A percentile compares a stretch with the other conserved stretches of the same genome.
phyloP scores from a whole-genome alignment of 257 asterid genomes.

The Solanum tarijense region DNA sequence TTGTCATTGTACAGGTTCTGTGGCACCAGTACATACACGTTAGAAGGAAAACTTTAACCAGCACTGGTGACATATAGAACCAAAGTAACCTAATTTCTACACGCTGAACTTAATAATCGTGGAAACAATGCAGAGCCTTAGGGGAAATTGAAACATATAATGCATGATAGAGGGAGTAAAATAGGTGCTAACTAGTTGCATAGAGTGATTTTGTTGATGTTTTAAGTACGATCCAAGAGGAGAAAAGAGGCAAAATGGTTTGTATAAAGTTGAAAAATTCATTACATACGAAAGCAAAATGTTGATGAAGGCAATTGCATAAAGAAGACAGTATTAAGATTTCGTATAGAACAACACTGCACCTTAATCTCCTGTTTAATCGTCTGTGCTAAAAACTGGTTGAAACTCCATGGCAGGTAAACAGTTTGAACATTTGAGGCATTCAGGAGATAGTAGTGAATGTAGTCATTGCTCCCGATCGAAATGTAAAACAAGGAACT shows the following conservation, averaged over 20 bases:
- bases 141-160: background rate
- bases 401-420: slow-evolving; percentile 83
- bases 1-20: slow-evolving; percentile 79
- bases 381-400: slow-evolving; percentile 53
- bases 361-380: slow-evolving; percentile 83
- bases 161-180: background rate
- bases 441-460: slow-evolving; percentile 86
- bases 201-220: background rate
- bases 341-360: background rate
- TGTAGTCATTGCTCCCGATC: slow-evolving; percentile 82
- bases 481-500: slow-evolving; percentile 74
- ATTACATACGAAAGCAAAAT: background rate
- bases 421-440: slow-evolving; percentile 64
- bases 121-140: background rate
- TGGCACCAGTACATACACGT: background rate
- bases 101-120: background rate
- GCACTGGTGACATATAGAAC: background rate
- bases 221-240: background rate
- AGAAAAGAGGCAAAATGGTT: background rate
- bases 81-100: background rate
- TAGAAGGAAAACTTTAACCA: background rate
- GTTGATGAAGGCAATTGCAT: background rate
- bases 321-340: background rate
- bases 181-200: background rate
- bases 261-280: background rate